phyloP scores from a whole-genome alignment of 331 rosid genomes.

The Telfairia occidentalis region DNA sequence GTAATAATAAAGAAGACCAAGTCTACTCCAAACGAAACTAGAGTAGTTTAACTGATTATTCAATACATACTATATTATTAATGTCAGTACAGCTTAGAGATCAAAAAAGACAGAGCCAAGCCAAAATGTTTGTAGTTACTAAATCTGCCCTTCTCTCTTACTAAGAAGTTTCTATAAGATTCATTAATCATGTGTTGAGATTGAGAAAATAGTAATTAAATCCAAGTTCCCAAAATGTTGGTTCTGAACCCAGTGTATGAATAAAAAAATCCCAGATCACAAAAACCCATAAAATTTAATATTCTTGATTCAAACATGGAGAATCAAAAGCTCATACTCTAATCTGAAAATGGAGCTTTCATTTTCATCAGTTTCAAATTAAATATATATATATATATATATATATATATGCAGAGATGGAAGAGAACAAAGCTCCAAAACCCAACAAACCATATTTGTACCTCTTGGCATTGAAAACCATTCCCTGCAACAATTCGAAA shows the following conservation, averaged over 20 bases:
- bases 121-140: slow-evolving; percentile 3
- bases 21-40: neutral
- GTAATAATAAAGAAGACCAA: neutral
- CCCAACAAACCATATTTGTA: neutral
- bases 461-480: slow-evolving; percentile 61
- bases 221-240: slow-evolving; percentile 1
- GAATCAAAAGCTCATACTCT: neutral
- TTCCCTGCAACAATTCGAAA: slow-evolving; percentile 33
- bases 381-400: too few species aligned
- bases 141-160: neutral
- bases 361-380: neutral
- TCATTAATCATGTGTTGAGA: neutral
- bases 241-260: neutral
- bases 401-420: neutral
- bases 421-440: neutral
- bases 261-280: slow-evolving; percentile 5
- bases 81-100: neutral
- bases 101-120: neutral
- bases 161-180: neutral
- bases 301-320: neutral
- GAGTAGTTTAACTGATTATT: neutral
- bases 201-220: neutral
- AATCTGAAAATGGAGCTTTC: neutral
- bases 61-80: neutral
- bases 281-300: neutral